phyloP scores from a whole-genome alignment of 2,329 filamentous ascomycete species.

The Zymoseptoria tritici region DNA sequence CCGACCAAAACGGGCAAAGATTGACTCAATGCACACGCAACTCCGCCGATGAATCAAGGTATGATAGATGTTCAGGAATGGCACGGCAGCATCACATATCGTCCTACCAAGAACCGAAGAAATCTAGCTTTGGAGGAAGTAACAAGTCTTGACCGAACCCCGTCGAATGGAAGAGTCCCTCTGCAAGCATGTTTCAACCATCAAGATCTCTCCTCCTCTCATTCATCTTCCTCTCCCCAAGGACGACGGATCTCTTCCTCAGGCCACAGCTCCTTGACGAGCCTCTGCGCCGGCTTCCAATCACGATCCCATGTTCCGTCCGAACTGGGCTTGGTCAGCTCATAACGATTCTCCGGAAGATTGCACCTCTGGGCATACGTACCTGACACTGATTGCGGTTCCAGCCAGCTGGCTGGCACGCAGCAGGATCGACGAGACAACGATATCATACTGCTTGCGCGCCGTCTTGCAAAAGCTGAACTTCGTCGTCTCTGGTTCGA shows the following conservation, averaged over 20 bases:
- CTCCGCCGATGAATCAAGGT: no score
- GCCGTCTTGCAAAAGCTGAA: conserved; percentile 2
- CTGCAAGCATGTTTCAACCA: no score
- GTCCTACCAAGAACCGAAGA: no score
- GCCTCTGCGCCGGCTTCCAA: background rate
- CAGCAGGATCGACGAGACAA: conserved; percentile 1
- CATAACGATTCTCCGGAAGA: background rate
- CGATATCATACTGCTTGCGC: conserved; percentile 1
- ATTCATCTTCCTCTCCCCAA: background rate
- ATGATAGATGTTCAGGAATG: no score
- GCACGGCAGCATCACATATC: no score
- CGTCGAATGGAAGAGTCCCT: no score
- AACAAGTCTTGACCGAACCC: no score
- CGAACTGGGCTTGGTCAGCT: background rate
- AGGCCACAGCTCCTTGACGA: background rate
- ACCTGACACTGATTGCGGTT: background rate
- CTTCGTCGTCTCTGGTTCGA: background rate
- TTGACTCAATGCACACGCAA: no score
- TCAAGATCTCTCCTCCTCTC: background rate
- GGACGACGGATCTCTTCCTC: background rate
- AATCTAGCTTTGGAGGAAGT: no score
- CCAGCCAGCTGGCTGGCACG: background rate
- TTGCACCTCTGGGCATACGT: no score
- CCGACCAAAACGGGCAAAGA: no score
- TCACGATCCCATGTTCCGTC: background rate